phyloP scores from a whole-genome alignment of 257 asterid genomes.

The Solanum corneliomulleri region DNA sequence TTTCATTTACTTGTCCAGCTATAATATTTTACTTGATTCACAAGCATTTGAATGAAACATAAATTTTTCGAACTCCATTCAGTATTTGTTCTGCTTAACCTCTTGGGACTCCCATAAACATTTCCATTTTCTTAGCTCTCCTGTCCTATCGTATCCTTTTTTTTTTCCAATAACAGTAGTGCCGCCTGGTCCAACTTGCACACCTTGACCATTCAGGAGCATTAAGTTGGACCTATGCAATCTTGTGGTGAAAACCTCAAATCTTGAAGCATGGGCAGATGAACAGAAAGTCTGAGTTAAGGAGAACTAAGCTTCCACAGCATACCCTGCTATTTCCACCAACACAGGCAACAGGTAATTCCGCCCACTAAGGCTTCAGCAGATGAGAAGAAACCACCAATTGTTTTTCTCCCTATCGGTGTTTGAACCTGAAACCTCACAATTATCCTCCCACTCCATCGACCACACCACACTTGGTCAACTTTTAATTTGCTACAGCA shows the following conservation, averaged over 20 bases:
- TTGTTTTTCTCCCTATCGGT: background rate
- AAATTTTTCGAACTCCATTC: background rate
- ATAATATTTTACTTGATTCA: background rate
- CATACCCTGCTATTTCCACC: background rate
- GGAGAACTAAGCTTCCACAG: background rate
- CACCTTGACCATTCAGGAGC: background rate
- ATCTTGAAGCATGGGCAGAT: background rate
- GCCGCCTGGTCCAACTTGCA: background rate
- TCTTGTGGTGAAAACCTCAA: slow-evolving; percentile 4
- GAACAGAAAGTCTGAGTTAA: background rate
- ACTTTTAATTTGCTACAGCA: background rate
- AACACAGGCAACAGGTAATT: background rate
- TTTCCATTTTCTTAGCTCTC: background rate
- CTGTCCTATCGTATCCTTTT: background rate
- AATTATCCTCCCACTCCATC: background rate
- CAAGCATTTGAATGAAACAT: background rate
- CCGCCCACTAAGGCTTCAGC: background rate
- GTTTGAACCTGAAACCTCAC: background rate
- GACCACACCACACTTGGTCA: background rate
- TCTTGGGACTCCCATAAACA: background rate
- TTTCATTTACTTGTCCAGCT: background rate
- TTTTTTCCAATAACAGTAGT: background rate
- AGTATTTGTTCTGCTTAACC: background rate
- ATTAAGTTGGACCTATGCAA: slow-evolving; percentile 19
- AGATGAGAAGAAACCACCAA: background rate